A percentile compares a stretch with the other conserved stretches of the same genome.
Evolutionary conservation across 495 filamentous ascomycete species (phyloP).

Genomic region (Aspergillus avenaceus): DNA sequence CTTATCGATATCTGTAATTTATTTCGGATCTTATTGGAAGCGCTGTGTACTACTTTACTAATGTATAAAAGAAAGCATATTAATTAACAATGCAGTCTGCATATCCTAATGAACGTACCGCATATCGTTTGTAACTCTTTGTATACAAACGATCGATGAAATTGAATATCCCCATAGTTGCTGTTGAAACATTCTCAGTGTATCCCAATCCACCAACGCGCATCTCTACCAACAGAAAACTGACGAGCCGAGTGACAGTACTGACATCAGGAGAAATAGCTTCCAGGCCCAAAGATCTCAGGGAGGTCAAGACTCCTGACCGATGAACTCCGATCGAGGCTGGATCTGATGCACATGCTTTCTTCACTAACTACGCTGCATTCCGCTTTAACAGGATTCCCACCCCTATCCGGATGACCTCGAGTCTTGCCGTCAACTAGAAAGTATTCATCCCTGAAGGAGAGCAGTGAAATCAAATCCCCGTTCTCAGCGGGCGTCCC

Average conservation of each 20-base stretch:
- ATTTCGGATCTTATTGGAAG: no score
- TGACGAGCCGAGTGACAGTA: no score
- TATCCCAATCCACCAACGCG: no score
- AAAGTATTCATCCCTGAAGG: conserved; percentile 29
- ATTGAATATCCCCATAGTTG: no score
- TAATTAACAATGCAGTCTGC: not conserved
- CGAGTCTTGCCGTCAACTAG: conserved; percentile 29
- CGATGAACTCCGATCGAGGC: conserved; percentile 17
- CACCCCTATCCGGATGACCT: conserved; percentile 22
- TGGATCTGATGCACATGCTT: conserved; percentile 17
- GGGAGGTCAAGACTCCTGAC: conserved; percentile 15
- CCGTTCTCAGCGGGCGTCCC: conserved; percentile 25
- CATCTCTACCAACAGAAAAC: no score
- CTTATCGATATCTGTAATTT: conserved; percentile 22
- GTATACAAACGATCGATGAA: not conserved
- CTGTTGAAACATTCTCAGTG: no score
- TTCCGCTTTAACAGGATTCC: conserved; percentile 22
- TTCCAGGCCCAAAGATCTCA: conserved; percentile 16
- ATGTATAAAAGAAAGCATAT: no score
- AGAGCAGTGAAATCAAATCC: conserved; percentile 21
- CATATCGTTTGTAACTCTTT: not conserved
- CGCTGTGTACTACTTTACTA: no score
- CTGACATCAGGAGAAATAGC: conserved; percentile 13
- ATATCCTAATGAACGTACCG: not conserved
- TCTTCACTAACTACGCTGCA: conserved; percentile 14